Evolutionary conservation across 805 yeast genomes (phyloP).

Genomic region (Candida sonorensis): DNA sequence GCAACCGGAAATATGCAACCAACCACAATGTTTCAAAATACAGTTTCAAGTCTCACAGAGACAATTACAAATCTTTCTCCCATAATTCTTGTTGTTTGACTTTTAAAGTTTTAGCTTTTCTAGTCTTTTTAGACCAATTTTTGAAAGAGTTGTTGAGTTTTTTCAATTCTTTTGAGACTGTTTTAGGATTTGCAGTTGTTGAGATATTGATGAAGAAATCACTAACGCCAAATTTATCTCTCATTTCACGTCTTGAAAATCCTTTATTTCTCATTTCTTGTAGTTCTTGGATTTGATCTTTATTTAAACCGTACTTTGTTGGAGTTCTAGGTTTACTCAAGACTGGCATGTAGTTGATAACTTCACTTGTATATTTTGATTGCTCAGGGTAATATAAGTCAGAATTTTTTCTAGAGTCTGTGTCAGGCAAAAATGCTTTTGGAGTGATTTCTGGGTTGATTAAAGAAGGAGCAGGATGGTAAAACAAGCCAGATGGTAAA

Average conservation of each 20-base stretch:
- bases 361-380: slow-evolving; percentile 8
- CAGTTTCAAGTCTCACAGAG: too few relatives aligned
- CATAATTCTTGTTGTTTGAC: slow-evolving; percentile 17
- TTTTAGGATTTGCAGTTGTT: slow-evolving; percentile 19
- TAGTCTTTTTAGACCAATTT: slow-evolving; percentile 22
- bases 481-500: slow-evolving; percentile 28
- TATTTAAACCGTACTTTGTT: slow-evolving; percentile 20
- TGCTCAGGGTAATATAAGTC: slow-evolving; percentile 23
- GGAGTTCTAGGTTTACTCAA: slow-evolving; percentile 18
- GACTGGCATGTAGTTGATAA: slow-evolving; percentile 25
- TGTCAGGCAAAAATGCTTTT: slow-evolving; percentile 26
- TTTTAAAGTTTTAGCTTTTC: slow-evolving; percentile 17
- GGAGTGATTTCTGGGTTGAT: slow-evolving; percentile 28
- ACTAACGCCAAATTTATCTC: slow-evolving; percentile 23
- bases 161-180: slow-evolving; percentile 13
- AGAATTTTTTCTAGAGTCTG: slow-evolving; percentile 24
- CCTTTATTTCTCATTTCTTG: slow-evolving; percentile 26
- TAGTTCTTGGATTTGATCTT: slow-evolving; percentile 21
- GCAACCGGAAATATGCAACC: too few relatives aligned
- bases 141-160: slow-evolving; percentile 13
- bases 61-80: slow-evolving; percentile 18
- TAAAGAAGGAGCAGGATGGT: slow-evolving; percentile 31
- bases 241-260: slow-evolving; percentile 23
- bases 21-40: too few relatives aligned
- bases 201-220: slow-evolving; percentile 26